Conservation (phyloP, 495 filamentous ascomycete genomes). For the Gamarada debralockiae region DNA sequence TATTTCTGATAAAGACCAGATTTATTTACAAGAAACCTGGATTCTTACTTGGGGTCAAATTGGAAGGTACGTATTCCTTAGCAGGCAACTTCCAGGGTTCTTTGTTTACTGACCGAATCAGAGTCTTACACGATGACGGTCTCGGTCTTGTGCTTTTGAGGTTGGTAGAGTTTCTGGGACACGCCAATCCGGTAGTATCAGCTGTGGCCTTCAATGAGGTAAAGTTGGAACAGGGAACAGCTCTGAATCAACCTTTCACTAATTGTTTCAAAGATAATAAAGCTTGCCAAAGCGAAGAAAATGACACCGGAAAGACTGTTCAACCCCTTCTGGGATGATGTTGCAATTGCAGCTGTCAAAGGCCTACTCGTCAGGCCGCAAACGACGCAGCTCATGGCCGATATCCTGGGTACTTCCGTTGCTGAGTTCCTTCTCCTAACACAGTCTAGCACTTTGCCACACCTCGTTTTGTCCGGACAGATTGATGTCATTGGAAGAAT, state of each 20-base stretch:
- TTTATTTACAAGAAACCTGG: slow-evolving; percentile 72
- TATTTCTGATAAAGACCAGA: slow-evolving; percentile 60
- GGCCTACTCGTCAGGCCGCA: slow-evolving; percentile 77
- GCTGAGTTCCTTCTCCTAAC: slow-evolving; percentile 68
- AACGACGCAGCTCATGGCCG: slow-evolving; percentile 74
- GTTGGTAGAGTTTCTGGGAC: slow-evolving; percentile 81
- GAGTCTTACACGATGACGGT: slow-evolving; percentile 67
- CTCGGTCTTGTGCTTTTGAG: slow-evolving; percentile 80
- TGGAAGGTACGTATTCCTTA: slow-evolving; percentile 35
- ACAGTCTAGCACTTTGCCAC: slow-evolving; percentile 80
- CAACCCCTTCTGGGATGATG: slow-evolving; percentile 78
- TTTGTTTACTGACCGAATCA: slow-evolving; percentile 26
- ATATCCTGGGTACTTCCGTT: slow-evolving; percentile 70
- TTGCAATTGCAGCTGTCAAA: slow-evolving; percentile 76
- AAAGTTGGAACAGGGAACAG: slow-evolving; percentile 32
- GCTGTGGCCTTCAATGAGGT: slow-evolving; percentile 77
- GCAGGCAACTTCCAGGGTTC: too few relatives aligned
- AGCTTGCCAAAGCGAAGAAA: slow-evolving; percentile 58
- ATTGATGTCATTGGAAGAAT: slow-evolving; percentile 77
- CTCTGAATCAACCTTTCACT: slow-evolving; percentile 27
- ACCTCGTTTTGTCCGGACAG: slow-evolving; percentile 73
- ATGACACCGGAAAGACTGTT: slow-evolving; percentile 63
- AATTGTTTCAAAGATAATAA: slow-evolving; percentile 37
- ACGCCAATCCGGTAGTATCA: slow-evolving; percentile 74
- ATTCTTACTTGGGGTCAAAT: slow-evolving; percentile 81